A percentile compares a stretch with the other conserved stretches of the same genome.
Conservation (phyloP, 2,329 filamentous ascomycete genomes). For the Emmonsiellopsis sp. region DNA sequence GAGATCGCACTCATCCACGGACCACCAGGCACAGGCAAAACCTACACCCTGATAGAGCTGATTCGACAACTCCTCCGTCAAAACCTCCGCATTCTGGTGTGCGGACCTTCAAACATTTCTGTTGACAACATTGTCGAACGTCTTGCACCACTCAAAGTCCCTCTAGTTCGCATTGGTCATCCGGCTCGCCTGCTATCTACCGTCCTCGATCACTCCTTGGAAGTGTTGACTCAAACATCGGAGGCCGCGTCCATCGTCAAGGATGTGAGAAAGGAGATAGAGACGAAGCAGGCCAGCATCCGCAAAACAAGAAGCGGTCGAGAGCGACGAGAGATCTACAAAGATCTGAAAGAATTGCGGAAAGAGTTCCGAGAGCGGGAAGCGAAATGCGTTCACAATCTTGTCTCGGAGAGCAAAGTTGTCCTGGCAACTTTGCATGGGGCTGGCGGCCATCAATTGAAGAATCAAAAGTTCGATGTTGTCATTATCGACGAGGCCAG, state of each 20-base stretch:
- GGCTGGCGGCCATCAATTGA: conserved; percentile 74
- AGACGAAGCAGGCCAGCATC: conserved; percentile 79
- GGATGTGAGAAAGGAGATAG: conserved; percentile 87
- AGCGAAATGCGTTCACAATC: conserved; percentile 64
- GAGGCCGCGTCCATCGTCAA: conserved; percentile 83
- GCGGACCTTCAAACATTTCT: conserved; percentile 90
- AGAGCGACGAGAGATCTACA: conserved; percentile 74
- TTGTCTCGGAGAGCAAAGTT: conserved; percentile 72
- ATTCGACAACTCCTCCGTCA: conserved; percentile 80
- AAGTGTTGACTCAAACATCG: conserved; percentile 81
- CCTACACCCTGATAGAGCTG: conserved; percentile 88
- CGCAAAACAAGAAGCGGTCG: conserved; percentile 74
- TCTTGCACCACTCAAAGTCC: conserved; percentile 71
- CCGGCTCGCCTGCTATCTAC: conserved; percentile 83
- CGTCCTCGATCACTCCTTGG: conserved; percentile 80
- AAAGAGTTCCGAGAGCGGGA: conserved; percentile 86
- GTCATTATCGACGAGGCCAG: conserved; percentile 94
- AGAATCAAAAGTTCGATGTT: conserved; percentile 75
- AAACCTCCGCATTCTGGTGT: conserved; percentile 73
- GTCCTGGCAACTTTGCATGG: conserved; percentile 90
- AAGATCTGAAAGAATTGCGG: conserved; percentile 72
- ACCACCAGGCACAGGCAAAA: conserved; percentile 93
- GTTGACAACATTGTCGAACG: conserved; percentile 98
- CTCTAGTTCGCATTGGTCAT: conserved; percentile 84
- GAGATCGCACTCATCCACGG: conserved; percentile 90